Base-by-base conservation (phyloP, 495 filamentous ascomycete genomes). In the Penicillium goetzii region DNA sequence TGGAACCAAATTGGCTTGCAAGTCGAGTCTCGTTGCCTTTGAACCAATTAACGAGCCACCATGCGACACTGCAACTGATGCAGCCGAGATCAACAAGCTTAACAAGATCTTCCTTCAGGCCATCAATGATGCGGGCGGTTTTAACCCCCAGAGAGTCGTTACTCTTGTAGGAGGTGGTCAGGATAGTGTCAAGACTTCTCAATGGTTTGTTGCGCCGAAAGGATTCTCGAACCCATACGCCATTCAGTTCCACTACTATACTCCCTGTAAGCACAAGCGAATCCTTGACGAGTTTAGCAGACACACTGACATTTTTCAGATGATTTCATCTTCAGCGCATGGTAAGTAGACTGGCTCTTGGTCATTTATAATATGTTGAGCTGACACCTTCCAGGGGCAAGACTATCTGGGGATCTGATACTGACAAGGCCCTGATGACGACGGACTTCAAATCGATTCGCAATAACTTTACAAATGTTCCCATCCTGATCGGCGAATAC, bases 231-330 rank as follows among this genome's bases (percentile, higher is more conserved):
- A 86, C 50, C 86, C 86, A 4, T 88, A 81, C 73, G 85, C 84
- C 5, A 76, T 88, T 51, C 86, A 89, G 66, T 85, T 87, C 69
- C 86, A 88, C 60, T 87, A 87, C 67, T 89, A 88, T 70, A 82
- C 79, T 52, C 86, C 86, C 28, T 88, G 78, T 81, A 68, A 70
- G 76, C 71, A 7, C 23, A 19, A 12, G 1, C 17, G 2, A 21
- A 15, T 14, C 14, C 3, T 32, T 26, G 15, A 71, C 61, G 63
- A n/a, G 17, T 33, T 38, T 1, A 0, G 15, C 69, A 28, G 3
- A 19, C 26, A n/a, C 74, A 72, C 47, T 63, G 41, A 62, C 45
- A 23, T 23, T 30, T 49, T 38, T 11, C 59, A 77, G 73, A 79
- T 65, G 81, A 84, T 64, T 85, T 85, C 51, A 77, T 81, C 54